phyloP scores from a whole-genome alignment of 495 filamentous ascomycete species.

The Lophium mytilinum region DNA sequence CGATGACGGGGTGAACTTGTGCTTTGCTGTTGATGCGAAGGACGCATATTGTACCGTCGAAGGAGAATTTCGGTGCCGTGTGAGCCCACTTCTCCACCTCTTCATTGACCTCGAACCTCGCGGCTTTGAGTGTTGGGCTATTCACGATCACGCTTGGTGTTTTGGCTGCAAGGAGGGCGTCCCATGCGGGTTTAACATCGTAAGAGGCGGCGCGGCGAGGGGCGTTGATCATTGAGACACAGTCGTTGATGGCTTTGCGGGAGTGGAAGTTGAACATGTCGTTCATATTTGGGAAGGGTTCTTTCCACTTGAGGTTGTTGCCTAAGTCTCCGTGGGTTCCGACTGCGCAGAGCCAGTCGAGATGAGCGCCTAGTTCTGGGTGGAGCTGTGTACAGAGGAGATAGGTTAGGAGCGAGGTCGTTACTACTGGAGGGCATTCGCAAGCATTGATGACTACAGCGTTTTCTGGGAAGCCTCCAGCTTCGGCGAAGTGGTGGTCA shows the following conservation, averaged over 20 bases:
- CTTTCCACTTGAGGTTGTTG: slow-evolving; percentile 48
- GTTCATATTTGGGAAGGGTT: slow-evolving; percentile 52
- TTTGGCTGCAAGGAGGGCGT: slow-evolving; percentile 36
- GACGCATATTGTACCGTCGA: slow-evolving; percentile 49
- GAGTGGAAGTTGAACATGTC: slow-evolving; percentile 46
- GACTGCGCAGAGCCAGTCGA: slow-evolving; percentile 48
- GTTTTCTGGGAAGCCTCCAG: slow-evolving; percentile 44
- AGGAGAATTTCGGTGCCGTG: slow-evolving; percentile 48
- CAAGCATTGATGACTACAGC: slow-evolving; percentile 45
- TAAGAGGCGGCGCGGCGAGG: slow-evolving; percentile 47
- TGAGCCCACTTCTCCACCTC: slow-evolving; percentile 49
- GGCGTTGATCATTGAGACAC: slow-evolving; percentile 50
- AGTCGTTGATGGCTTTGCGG: slow-evolving; percentile 48
- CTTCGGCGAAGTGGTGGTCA: slow-evolving; percentile 47
- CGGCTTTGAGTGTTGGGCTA: slow-evolving; percentile 37
- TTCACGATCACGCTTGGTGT: slow-evolving; percentile 40
- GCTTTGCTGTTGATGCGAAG: slow-evolving; percentile 45
- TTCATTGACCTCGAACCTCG: slow-evolving; percentile 43
- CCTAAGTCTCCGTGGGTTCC: slow-evolving; percentile 56
- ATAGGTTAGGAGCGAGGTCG: slow-evolving; percentile 49
- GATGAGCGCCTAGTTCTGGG: slow-evolving; percentile 34
- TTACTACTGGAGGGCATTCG: slow-evolving; percentile 49
- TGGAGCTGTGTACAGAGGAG: slow-evolving; percentile 46
- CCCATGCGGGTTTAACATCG: slow-evolving; percentile 48
- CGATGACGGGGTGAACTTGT: slow-evolving; percentile 53